A percentile compares a stretch with the other conserved stretches of the same genome.
Conservation (phyloP, 805 yeast genomes). For the Lachancea sp. region DNA sequence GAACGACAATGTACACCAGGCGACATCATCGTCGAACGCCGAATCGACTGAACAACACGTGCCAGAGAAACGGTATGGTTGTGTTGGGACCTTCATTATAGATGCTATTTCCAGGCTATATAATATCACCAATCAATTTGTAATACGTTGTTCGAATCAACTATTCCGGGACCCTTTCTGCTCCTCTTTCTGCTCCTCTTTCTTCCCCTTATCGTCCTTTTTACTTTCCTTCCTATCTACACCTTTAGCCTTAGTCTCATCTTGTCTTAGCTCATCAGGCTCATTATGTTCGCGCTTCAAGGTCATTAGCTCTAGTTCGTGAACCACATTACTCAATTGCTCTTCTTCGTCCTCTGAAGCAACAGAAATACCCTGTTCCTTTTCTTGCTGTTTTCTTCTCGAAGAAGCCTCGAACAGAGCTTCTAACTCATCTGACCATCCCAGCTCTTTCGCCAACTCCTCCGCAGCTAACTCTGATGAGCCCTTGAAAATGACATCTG, state of each 20-base stretch:
- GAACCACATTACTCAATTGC: background rate
- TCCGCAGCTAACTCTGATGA: conserved; percentile 64
- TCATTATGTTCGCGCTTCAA: background rate
- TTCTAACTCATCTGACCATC: conserved; percentile 57
- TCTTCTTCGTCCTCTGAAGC: background rate
- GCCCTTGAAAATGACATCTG: conserved; percentile 56
- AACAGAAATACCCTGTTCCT: background rate
- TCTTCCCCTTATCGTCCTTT: conserved; percentile 18
- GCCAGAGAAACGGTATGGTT: too few species aligned
- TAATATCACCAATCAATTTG: too few species aligned
- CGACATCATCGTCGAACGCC: too few species aligned
- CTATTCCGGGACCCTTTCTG: too few species aligned
- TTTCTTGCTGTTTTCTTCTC: conserved; percentile 5
- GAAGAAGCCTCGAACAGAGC: conserved; percentile 30
- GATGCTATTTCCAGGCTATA: too few species aligned
- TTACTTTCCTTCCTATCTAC: background rate
- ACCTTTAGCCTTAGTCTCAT: background rate
- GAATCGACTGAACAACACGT: too few species aligned
- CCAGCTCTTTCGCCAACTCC: conserved; percentile 45
- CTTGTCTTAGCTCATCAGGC: background rate
- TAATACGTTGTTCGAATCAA: too few species aligned
- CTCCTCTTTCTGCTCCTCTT: conserved; percentile 8
- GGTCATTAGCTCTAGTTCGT: conserved; percentile 1
- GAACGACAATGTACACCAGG: too few species aligned
- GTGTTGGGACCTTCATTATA: too few species aligned